phyloP scores from a whole-genome alignment of 331 rosid genomes.

The Acacia pycnantha region DNA sequence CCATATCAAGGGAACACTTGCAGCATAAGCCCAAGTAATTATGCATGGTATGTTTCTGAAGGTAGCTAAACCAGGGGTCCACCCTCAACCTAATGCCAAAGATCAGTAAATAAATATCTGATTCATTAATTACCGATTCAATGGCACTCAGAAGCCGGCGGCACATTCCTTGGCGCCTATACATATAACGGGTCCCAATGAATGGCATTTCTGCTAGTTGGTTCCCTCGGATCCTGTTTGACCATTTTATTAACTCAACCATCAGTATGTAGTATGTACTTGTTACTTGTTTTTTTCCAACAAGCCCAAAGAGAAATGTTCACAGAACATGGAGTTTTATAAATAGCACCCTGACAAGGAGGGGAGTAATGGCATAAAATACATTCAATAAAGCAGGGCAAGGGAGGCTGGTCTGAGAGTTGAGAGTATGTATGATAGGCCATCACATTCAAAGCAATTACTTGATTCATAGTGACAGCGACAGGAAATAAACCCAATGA shows the following conservation, averaged over 20 bases:
- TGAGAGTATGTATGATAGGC: neutral
- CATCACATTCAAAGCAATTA: neutral
- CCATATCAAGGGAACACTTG: neutral
- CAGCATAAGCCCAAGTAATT: neutral
- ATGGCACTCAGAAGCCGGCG: conserved; percentile 54
- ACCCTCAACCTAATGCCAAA: neutral
- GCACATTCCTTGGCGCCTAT: conserved; percentile 78
- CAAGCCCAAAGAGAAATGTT: neutral
- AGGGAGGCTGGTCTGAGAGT: neutral
- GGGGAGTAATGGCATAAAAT: neutral
- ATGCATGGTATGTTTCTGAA: neutral
- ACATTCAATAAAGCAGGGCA: neutral
- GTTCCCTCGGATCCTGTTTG: conserved; percentile 71
- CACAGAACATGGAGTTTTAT: neutral
- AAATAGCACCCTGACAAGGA: neutral
- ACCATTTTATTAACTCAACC: conserved; percentile 15
- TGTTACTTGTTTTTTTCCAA: neutral
- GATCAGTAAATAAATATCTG: neutral
- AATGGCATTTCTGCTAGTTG: conserved; percentile 82
- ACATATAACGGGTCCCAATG: conserved; percentile 55
- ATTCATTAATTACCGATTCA: conserved; percentile 57
- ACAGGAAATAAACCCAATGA: neutral
- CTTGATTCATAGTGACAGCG: neutral
- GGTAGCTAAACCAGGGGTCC: neutral
- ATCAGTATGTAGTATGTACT: neutral